Conservation (phyloP, 768 basidiomycete species). For the Mycena rosella region DNA sequence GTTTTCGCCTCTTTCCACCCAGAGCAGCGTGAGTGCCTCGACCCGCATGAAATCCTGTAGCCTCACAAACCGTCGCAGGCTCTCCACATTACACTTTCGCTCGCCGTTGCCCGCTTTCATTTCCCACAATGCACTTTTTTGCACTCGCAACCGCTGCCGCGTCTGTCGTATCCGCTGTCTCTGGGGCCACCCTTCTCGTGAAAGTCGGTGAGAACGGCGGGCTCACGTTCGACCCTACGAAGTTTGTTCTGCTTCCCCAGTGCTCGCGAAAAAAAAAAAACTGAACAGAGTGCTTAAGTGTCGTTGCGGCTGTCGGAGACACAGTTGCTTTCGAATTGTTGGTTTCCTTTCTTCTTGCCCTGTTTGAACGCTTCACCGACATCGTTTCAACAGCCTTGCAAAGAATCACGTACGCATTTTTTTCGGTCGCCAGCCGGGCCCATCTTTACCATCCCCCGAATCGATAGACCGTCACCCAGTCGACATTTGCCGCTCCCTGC, state of each 20-base stretch:
- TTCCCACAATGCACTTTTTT: conserved; percentile 31
- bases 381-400: conserved; percentile 35
- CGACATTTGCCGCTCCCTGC: conserved; percentile 60
- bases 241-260: too few relatives aligned
- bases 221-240: conserved; percentile 17
- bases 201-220: conserved; percentile 21
- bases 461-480: conserved; percentile 61
- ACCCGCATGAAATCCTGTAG: too few relatives aligned
- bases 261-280: too few relatives aligned
- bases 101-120: neutral
- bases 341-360: conserved; percentile 16
- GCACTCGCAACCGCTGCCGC: conserved; percentile 27
- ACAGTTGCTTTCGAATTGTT: conserved; percentile 36
- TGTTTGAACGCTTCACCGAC: conserved; percentile 9
- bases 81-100: neutral
- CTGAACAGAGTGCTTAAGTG: too few relatives aligned
- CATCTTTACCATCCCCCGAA: neutral
- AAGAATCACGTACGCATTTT: conserved; percentile 48
- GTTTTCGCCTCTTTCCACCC: neutral
- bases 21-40: conserved; percentile 24
- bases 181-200: conserved; percentile 22
- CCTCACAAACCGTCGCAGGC: conserved; percentile 1
- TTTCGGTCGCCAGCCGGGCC: neutral
- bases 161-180: conserved; percentile 15
- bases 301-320: conserved; percentile 37